phyloP scores from a whole-genome alignment of 2,329 filamentous ascomycete species.

The Dactylonectria estremocensis region DNA sequence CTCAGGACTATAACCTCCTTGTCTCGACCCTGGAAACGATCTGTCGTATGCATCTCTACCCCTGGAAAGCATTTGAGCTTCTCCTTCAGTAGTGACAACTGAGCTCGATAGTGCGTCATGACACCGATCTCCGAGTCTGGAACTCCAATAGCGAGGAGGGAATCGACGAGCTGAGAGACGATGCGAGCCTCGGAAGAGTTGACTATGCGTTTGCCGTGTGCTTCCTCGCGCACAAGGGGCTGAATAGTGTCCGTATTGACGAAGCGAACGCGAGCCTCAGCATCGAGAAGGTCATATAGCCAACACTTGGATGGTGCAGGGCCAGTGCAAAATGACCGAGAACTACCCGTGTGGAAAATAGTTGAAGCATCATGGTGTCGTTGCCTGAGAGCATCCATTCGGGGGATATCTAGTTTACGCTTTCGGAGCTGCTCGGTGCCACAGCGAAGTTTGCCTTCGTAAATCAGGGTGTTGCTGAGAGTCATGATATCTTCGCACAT shows the following conservation, averaged over 20 bases:
- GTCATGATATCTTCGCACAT: conserved; percentile 99
- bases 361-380: conserved; percentile 71
- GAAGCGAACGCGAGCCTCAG: conserved; percentile 83
- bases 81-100: conserved; percentile 87
- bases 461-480: conserved; percentile 93
- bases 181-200: conserved; percentile 88
- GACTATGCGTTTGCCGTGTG: conserved; percentile 87
- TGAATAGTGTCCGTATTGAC: conserved; percentile 88
- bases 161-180: conserved; percentile 84
- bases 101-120: conserved; percentile 96
- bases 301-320: conserved; percentile 74
- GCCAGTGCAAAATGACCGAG: conserved; percentile 70
- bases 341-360: conserved; percentile 58
- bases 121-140: conserved; percentile 86
- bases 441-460: conserved; percentile 90
- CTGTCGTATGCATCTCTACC: conserved; percentile 96
- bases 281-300: conserved; percentile 80
- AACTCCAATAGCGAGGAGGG: conserved; percentile 83
- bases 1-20: conserved; percentile 93
- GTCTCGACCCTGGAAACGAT: conserved; percentile 96
- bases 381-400: conserved; percentile 71
- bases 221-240: conserved; percentile 77
- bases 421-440: conserved; percentile 83
- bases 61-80: conserved; percentile 72
- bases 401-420: conserved; percentile 77